Evolutionary conservation across 352 stramenopile species (phyloP).

Genomic region (Aphanomyces euteiches): DNA sequence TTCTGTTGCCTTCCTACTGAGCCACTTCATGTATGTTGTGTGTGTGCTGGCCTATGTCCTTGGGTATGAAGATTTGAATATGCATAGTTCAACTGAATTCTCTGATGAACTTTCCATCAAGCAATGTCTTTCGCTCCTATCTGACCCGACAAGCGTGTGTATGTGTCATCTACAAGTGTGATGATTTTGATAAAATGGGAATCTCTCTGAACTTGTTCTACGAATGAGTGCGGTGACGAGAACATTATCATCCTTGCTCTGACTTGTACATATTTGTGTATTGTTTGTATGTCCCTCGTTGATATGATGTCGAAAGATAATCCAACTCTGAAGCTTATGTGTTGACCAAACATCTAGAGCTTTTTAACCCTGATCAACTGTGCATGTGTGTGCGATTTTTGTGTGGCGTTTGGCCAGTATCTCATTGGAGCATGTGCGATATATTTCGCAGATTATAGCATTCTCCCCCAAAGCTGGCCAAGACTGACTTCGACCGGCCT

Average conservation of each 20-base stretch:
- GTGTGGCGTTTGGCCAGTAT: constrained; percentile 27
- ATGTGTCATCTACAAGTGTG: constrained; percentile 43
- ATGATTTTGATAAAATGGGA: constrained; percentile 79
- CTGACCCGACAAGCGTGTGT: constrained; percentile 43
- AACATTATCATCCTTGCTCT: constrained; percentile 72
- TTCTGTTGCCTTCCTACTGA: constrained; percentile 86
- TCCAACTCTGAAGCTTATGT: constrained; percentile 81
- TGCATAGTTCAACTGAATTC: constrained; percentile 83
- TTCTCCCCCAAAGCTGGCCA: constrained; percentile 25
- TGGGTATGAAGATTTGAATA: constrained; percentile 64
- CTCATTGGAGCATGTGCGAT: constrained; percentile 27
- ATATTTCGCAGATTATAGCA: constrained; percentile 28
- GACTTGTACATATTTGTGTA: constrained; percentile 41
- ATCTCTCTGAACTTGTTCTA: constrained; percentile 65
- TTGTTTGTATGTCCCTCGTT: constrained; percentile 35
- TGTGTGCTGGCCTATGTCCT: constrained; percentile 27
- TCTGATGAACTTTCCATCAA: constrained; percentile 62
- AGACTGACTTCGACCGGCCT: constrained; percentile 22
- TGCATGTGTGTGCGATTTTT: constrained; percentile 30
- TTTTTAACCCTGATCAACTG: constrained; percentile 86
- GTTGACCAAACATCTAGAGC: constrained; percentile 67
- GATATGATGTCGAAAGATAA: constrained; percentile 73
- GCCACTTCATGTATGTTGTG: constrained; percentile 39
- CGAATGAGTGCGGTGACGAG: constrained; percentile 48
- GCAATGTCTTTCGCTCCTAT: constrained; percentile 85